Base-by-base conservation (phyloP, 257 asterid genomes). In the Mentha longifolia region DNA sequence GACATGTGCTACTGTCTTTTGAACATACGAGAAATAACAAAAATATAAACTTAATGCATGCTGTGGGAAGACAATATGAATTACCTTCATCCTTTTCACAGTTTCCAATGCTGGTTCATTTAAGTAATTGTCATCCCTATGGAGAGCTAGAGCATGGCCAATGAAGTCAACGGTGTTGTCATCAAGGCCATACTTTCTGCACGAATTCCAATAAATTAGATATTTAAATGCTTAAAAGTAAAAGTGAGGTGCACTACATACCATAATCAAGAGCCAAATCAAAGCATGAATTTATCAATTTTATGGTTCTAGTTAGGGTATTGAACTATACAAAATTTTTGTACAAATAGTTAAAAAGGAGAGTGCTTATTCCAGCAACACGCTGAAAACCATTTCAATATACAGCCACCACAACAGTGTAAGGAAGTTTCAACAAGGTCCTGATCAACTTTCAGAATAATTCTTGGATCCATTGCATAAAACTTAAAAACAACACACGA, bases 61-160 rank as follows among this genome's bases (percentile, higher is more conserved):
- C 71, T 45, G 30, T 39, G 35, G 13, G 65, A 25, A 47, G 61
- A 71, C 35, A 52, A 60, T 50, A 51, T 25, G 49, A 75, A 63
- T 37, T 78, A 93, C 98, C 87, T 89, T 93, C 86, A 91, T 90
- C 84, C 98, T 87, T 80, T 89, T 89, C 47, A 93, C 97, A 61
- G 94, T 83, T 68, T 91, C 98, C 69, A 91, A 15, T 1, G 98
- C 98, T 9, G 97, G 97, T 74, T 91, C 96, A 80, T 86, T 65
- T 54, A 93, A 84, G 87, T 91, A 93, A 64, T 78, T 83, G 31
- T 93, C 98, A 81, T 93, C 96, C 67, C 97, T 85, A 58, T 91
- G 96, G 68, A 94, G 97, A 61, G 98, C 95, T 84, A 91, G 73
- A 14, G 97, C 87, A 61, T 94, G 98, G 52, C 98, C 98, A 35